These are phyloP conservation scores for Choiromyces venosus DNA, from an alignment of 495 filamentous ascomycete genomes.

Conservation along the genomic window DNA sequence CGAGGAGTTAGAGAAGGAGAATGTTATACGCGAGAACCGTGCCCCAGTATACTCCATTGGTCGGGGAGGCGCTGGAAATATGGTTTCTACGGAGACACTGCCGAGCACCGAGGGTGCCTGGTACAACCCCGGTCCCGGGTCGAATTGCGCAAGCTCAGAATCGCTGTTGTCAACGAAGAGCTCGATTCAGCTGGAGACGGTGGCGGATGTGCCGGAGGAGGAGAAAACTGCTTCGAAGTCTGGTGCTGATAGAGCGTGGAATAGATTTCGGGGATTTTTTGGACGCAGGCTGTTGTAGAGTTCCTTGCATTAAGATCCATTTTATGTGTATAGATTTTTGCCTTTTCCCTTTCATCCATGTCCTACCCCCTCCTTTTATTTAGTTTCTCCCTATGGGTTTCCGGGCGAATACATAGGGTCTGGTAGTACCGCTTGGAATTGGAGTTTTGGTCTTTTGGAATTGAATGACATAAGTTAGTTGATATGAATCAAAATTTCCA, in stretches of 20 bases:
- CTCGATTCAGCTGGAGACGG: neutral
- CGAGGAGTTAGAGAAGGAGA: neutral
- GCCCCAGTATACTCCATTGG: neutral
- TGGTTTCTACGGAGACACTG: neutral
- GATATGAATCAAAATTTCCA: neutral
- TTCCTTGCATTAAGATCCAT: neutral
- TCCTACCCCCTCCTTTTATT: neutral
- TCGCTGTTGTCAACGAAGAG: neutral
- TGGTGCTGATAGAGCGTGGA: neutral
- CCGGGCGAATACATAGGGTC: neutral
- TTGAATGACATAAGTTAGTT: neutral
- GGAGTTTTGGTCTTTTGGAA: neutral
- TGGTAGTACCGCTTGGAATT: neutral
- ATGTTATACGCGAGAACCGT: neutral
- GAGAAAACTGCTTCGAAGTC: neutral
- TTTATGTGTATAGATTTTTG: neutral
- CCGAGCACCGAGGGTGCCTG: too few species aligned
- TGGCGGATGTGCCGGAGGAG: neutral
- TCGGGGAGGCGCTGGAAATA: neutral
- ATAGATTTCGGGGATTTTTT: neutral
- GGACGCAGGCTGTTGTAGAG: neutral
- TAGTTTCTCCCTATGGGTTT: neutral
- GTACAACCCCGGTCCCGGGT: too few species aligned
- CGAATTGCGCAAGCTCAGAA: neutral
- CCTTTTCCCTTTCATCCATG: neutral